These are phyloP conservation scores for Populus ilicifolia DNA, from an alignment of 345 rosid species.

Conservation along the genomic window DNA sequence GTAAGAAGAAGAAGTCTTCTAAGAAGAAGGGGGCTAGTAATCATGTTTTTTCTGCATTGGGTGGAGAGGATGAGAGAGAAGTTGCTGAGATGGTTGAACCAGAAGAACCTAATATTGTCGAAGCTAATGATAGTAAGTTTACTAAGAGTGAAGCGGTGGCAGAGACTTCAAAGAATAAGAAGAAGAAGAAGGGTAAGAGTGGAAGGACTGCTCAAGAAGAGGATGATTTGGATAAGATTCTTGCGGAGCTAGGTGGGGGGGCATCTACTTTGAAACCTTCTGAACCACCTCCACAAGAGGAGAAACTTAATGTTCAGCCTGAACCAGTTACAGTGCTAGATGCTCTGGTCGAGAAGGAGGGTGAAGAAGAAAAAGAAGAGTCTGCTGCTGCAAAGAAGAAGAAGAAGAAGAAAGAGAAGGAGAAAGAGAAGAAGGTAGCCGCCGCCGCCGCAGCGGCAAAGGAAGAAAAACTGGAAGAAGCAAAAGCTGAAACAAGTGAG, in stretches of 20 bases:
- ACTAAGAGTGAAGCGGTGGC: conserved; percentile 44
- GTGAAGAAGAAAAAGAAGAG: conserved; percentile 60
- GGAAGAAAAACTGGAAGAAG: conserved; percentile 49
- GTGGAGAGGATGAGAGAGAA: conserved; percentile 31
- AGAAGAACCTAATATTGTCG: conserved; percentile 10
- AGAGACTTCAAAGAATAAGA: conserved; percentile 72
- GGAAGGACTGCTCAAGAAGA: conserved; percentile 92
- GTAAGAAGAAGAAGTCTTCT: conserved; percentile 75
- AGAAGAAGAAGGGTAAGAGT: conserved; percentile 73
- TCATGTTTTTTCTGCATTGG: conserved; percentile 31
- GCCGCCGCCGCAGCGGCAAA: conserved; percentile 38
- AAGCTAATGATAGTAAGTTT: conserved; percentile 27
- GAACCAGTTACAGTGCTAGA: conserved; percentile 38
- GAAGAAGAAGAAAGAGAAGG: conserved; percentile 85
- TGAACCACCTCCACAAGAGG: conserved; percentile 41
- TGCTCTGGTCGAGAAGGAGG: conserved; percentile 59
- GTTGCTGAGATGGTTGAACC: conserved; percentile 23
- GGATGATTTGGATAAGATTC: conserved; percentile 90
- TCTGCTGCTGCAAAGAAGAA: conserved; percentile 88
- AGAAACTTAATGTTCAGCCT: conserved; percentile 44
- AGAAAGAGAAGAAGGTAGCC: conserved; percentile 64
- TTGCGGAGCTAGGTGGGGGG: conserved; percentile 76
- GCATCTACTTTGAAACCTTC: conserved; percentile 40
- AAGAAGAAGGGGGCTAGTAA: conserved; percentile 52
- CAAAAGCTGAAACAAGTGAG: conserved; percentile 43